These are phyloP conservation scores for Viola pubescens DNA, from an alignment of 441 rosid species.

Conservation along the genomic window DNA sequence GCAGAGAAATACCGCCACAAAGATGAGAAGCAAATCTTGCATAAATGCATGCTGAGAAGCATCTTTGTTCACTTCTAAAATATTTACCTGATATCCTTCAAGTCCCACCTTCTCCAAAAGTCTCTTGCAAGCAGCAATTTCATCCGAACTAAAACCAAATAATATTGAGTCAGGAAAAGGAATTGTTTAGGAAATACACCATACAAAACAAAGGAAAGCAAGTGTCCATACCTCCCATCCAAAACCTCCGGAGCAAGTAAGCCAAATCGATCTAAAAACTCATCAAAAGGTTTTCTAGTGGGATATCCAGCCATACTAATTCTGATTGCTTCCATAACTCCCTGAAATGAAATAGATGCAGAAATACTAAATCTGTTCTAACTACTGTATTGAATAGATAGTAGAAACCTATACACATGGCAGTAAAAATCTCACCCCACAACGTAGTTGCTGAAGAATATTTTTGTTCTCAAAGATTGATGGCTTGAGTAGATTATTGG, in stretches of 20 bases:
- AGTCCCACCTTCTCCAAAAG: constrained; percentile 78
- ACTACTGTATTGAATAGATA: constrained; percentile 7
- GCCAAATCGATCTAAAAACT: constrained; percentile 82
- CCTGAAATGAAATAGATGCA: constrained; percentile 35
- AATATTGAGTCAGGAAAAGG: constrained; percentile 18
- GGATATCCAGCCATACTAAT: constrained; percentile 99
- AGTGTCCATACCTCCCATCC: constrained; percentile 56
- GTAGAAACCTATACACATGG: constrained; percentile 4
- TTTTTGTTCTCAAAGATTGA: constrained; percentile 85
- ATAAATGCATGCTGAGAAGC: not conserved
- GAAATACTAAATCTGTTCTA: constrained; percentile 12
- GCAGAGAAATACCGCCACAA: too few species aligned
- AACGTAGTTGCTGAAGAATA: constrained; percentile 82
- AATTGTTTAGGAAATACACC: constrained; percentile 13
- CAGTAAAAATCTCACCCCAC: constrained; percentile 74
- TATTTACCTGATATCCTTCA: constrained; percentile 82
- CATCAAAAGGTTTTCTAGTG: constrained; percentile 85
- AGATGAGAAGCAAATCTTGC: not conserved
- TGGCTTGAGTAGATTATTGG: constrained; percentile 97
- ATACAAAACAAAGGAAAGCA: constrained; percentile 10
- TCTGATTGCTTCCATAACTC: constrained; percentile 99
- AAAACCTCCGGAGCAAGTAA: constrained; percentile 85
- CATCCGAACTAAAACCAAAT: constrained; percentile 61
- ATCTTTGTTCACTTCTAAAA: constrained; percentile 14
- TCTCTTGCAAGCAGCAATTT: constrained; percentile 86